These are phyloP conservation scores for Apiospora malaysiana DNA, from an alignment of 2,329 filamentous ascomycete genomes.

Conservation along the genomic window DNA sequence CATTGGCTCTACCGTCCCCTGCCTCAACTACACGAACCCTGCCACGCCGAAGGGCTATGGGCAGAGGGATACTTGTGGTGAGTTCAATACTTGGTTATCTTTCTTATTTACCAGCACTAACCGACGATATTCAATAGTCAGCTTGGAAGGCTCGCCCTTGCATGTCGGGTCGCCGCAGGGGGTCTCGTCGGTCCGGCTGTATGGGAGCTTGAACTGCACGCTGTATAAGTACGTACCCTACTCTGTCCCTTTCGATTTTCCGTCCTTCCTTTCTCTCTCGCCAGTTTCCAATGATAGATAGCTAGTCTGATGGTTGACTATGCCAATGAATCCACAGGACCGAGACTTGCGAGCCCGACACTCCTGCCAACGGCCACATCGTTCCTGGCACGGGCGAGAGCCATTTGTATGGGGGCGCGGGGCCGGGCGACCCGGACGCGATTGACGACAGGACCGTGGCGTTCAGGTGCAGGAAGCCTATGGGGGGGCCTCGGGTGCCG, in stretches of 20 bases:
- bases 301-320: too few relatives aligned
- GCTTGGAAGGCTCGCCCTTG: slow-evolving; percentile 7
- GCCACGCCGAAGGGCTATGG: neutral
- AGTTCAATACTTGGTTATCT: too few relatives aligned
- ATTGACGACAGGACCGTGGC: slow-evolving; percentile 24
- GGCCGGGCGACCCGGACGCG: slow-evolving; percentile 3
- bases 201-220: slow-evolving; percentile 23
- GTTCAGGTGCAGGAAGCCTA: slow-evolving; percentile 19
- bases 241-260: too few relatives aligned
- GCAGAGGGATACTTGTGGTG: neutral
- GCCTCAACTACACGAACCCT: slow-evolving; percentile 3
- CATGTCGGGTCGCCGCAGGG: slow-evolving; percentile 23
- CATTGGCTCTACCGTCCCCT: neutral
- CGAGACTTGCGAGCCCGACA: slow-evolving; percentile 23
- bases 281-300: too few relatives aligned
- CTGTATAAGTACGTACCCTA: slow-evolving; percentile 23
- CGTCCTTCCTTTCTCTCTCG: too few relatives aligned
- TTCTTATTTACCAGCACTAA: too few relatives aligned
- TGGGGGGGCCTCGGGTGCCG: too few relatives aligned
- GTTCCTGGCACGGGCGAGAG: neutral
- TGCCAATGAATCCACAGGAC: neutral
- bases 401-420: neutral
- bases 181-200: slow-evolving; percentile 23
- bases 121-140: neutral
- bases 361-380: slow-evolving; percentile 17